A percentile compares a stretch with the other conserved stretches of the same genome.
Evolutionary conservation across 805 yeast species (phyloP).

Genomic region (Saccharomycopsis vini): DNA sequence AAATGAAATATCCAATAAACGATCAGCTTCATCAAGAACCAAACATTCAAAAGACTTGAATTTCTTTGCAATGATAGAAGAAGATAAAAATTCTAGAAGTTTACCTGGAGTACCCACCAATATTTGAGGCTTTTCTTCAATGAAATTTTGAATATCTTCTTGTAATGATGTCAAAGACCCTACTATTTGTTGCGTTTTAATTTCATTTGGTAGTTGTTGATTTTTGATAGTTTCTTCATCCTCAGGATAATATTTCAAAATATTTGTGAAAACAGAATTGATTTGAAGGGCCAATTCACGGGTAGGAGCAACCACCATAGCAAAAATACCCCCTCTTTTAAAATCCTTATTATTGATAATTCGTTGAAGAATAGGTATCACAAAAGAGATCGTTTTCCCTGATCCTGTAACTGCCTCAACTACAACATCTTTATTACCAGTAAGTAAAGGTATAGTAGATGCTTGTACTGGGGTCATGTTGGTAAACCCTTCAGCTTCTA

Average conservation of each 20-base stretch:
- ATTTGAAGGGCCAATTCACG: slow-evolving; percentile 67
- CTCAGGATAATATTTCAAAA: slow-evolving; percentile 52
- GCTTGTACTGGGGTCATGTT: slow-evolving; percentile 97
- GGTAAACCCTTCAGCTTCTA: slow-evolving; percentile 64
- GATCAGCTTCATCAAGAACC: slow-evolving; percentile 89
- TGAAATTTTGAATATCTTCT: slow-evolving; percentile 60
- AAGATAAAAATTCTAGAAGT: slow-evolving; percentile 57
- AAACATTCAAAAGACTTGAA: slow-evolving; percentile 60
- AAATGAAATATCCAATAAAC: slow-evolving; percentile 72
- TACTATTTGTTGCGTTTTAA: slow-evolving; percentile 53
- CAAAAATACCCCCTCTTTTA: slow-evolving; percentile 59
- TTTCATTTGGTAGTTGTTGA: slow-evolving; percentile 18
- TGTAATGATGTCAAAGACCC: slow-evolving; percentile 56
- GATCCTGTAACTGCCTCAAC: slow-evolving; percentile 98
- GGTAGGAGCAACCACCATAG: slow-evolving; percentile 61
- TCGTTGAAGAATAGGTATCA: slow-evolving; percentile 72
- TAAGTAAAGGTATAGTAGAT: slow-evolving; percentile 76
- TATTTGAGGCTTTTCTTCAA: slow-evolving; percentile 54
- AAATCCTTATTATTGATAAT: slow-evolving; percentile 29
- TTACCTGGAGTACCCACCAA: slow-evolving; percentile 92
- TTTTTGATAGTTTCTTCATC: slow-evolving; percentile 23
- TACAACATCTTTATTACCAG: slow-evolving; percentile 84
- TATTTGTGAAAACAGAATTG: slow-evolving; percentile 48
- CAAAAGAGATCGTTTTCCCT: slow-evolving; percentile 92
- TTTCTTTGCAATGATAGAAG: slow-evolving; percentile 36